A percentile compares a stretch with the other conserved stretches of the same genome.
Conservation (phyloP, 352 stramenopile species). For the Globisporangium paroecandrum region DNA sequence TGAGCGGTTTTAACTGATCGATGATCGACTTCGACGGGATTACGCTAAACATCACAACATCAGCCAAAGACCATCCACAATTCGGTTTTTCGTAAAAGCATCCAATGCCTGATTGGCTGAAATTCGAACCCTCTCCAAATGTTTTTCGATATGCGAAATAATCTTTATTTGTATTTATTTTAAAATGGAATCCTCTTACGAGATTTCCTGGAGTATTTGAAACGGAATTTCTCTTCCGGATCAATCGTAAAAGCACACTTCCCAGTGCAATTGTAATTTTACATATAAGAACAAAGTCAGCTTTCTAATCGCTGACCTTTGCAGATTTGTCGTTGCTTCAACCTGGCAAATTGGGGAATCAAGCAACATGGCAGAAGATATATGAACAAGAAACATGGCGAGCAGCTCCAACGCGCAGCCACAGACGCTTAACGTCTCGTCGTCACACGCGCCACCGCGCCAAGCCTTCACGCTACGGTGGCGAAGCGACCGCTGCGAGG, state of each 20-base stretch:
- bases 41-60: too few species aligned
- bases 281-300: not conserved
- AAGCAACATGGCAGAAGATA: not conserved
- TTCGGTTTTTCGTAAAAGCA: not conserved
- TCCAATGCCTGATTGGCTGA: not conserved
- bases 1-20: too few species aligned
- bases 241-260: not conserved
- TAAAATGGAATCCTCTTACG: too few species aligned
- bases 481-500: not conserved
- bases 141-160: too few species aligned
- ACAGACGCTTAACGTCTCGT: not conserved
- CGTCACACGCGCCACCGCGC: not conserved
- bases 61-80: not conserved
- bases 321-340: not conserved
- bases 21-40: too few species aligned
- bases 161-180: too few species aligned
- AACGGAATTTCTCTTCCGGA: not conserved
- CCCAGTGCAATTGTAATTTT: not conserved
- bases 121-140: not conserved
- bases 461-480: not conserved
- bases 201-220: too few species aligned
- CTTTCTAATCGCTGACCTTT: not conserved
- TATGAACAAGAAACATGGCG: not conserved
- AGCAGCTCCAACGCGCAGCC: not conserved
- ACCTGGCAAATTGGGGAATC: not conserved